Conservation (phyloP, 345 rosid species). For the Hibiscus syriacus region DNA sequence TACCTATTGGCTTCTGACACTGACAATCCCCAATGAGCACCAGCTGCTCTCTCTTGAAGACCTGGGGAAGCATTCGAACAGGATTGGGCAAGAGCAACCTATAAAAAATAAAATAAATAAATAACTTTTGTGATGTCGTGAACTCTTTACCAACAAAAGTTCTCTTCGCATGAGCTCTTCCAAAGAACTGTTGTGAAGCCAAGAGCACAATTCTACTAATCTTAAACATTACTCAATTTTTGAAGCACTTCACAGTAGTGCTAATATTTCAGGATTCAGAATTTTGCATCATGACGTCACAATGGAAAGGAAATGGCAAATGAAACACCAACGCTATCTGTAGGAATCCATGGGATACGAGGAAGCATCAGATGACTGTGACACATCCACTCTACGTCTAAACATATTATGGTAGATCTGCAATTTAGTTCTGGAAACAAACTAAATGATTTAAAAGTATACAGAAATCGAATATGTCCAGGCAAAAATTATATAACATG, state of each 20-base stretch:
- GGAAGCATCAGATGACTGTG: background rate
- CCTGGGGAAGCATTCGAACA: constrained; percentile 87
- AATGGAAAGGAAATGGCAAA: background rate
- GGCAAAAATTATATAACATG: background rate
- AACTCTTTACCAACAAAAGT: constrained; percentile 6
- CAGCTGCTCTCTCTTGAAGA: constrained; percentile 98
- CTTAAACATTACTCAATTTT: background rate
- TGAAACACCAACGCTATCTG: background rate
- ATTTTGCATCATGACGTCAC: background rate
- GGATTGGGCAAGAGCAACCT: constrained; percentile 85
- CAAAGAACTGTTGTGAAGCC: background rate
- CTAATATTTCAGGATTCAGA: background rate
- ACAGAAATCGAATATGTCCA: background rate
- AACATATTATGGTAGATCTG: background rate
- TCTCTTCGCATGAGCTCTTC: background rate
- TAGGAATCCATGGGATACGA: background rate
- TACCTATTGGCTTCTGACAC: constrained; percentile 96
- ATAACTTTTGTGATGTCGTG: constrained; percentile 5
- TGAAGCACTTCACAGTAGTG: background rate
- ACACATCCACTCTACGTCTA: background rate
- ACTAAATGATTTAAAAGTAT: background rate
- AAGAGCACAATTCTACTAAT: background rate
- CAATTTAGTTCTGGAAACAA: background rate
- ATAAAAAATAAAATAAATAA: constrained; percentile 11
- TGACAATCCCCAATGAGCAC: constrained; percentile 96